Evolutionary conservation across 2,329 filamentous ascomycete species (phyloP).

Genomic region (Aspergillus felis): DNA sequence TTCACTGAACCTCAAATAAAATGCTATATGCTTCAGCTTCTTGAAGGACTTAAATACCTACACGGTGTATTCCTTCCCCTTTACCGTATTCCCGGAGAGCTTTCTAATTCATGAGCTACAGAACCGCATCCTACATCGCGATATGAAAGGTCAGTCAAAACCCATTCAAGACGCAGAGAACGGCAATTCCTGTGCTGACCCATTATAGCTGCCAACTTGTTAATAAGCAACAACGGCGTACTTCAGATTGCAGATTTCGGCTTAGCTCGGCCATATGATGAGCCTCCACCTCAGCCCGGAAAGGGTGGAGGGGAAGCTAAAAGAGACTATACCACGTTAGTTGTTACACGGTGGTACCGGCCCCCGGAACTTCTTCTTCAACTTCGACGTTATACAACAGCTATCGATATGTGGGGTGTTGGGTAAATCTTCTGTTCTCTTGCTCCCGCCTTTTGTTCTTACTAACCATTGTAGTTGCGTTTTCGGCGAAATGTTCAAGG

Average conservation of each 20-base stretch:
- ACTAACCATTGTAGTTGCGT: conserved; percentile 65
- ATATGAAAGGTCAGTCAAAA: conserved; percentile 69
- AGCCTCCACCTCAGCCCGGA: conserved; percentile 70
- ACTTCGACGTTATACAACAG: conserved; percentile 87
- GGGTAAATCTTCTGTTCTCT: conserved; percentile 56
- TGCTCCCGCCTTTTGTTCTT: neutral
- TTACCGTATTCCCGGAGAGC: neutral
- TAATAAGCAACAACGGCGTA: conserved; percentile 91
- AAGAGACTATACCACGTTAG: conserved; percentile 91
- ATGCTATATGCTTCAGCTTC: conserved; percentile 91
- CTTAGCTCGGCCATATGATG: conserved; percentile 88
- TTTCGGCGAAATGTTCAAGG: conserved; percentile 94
- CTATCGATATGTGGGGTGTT: conserved; percentile 97
- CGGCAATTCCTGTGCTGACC: conserved; percentile 4
- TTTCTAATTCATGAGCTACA: conserved; percentile 20
- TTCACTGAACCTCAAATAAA: conserved; percentile 93
- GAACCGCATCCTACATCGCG: conserved; percentile 83
- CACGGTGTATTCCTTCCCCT: conserved; percentile 57
- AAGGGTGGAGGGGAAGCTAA: conserved; percentile 77
- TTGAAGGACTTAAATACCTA: conserved; percentile 84
- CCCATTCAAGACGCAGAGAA: neutral
- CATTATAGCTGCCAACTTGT: conserved; percentile 72
- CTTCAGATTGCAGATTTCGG: conserved; percentile 98
- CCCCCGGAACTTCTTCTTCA: conserved; percentile 89
- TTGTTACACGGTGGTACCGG: conserved; percentile 95